Conservation (phyloP, 768 basidiomycete species). For the Russula emetica region DNA sequence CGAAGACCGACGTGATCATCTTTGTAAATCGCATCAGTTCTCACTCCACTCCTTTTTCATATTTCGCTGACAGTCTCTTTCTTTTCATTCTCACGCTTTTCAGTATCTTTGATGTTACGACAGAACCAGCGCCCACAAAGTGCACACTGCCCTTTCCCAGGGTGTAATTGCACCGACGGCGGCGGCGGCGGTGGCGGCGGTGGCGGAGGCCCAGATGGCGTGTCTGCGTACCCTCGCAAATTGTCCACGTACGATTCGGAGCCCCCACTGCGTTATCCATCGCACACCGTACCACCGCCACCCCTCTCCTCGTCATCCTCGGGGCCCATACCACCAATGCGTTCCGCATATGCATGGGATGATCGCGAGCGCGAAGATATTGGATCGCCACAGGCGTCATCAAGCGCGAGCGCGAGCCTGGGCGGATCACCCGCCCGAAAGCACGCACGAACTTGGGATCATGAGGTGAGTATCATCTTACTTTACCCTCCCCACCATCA, state of each 20-base stretch:
- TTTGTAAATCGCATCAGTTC: conserved; percentile 14
- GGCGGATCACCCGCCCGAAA: conserved; percentile 25
- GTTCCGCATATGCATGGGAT: conserved; percentile 25
- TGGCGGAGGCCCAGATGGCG: conserved; percentile 18
- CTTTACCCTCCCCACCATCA: too few species aligned
- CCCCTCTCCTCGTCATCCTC: not conserved
- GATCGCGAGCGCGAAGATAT: conserved; percentile 24
- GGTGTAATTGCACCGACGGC: conserved; percentile 16
- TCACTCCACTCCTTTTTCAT: not conserved
- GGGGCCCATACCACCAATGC: conserved; percentile 17
- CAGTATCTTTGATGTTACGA: conserved; percentile 27
- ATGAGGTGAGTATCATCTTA: conserved; percentile 15
- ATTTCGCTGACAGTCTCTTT: not conserved
- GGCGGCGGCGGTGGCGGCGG: too few species aligned
- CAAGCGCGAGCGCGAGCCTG: conserved; percentile 20
- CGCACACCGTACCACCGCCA: conserved; percentile 14
- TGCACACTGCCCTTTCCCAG: conserved; percentile 18
- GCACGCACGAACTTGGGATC: conserved; percentile 27
- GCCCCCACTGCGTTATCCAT: conserved; percentile 16
- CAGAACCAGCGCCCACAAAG: conserved; percentile 24
- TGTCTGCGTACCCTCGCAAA: conserved; percentile 24
- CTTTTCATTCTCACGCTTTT: not conserved
- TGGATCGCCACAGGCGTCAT: conserved; percentile 23
- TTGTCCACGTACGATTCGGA: conserved; percentile 18
- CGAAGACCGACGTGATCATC: conserved; percentile 25